Evolutionary conservation across 345 rosid genomes (phyloP), one percentile per base, ranked within the genome.

Genomic region (Schrenkiella parvula): DNA sequence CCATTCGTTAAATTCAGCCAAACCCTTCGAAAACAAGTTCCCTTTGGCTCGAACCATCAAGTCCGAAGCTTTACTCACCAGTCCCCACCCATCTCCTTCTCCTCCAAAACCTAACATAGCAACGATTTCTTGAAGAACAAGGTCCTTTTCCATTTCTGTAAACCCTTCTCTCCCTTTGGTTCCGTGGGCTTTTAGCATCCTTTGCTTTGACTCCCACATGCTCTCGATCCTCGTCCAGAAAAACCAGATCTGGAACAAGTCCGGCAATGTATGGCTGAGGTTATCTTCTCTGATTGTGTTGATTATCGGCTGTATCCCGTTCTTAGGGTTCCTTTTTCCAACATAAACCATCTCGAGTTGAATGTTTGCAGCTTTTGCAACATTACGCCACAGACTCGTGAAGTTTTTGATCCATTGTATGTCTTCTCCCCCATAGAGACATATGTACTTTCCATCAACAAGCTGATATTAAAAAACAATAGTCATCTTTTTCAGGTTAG

Each of bases 181-280:
- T 39, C 68, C 12, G 0, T 32, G 59, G 28, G 67, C 52, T 48
- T 78, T 78, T 5, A 78, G 73, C 78, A 72, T 72, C 43, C 77
- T 44, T 43, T 78, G 80, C 82, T 89, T 91, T 41, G 97, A 91
- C 81, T 84, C 90, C 46, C 92, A 46, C 97, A 91, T 91, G 73
- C 89, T 84, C 69, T 93, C 89, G 0, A 93, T 59, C 66, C 98
- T 81, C 10, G 87, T 90, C 98, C 98, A 93, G 77, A 93, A 93
- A 78, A 86, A 89, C 92, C 89, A 85, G 6, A 84, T 68, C 46
- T 72, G 67, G 41, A 77, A 62, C 42, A 83, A 53, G 78, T 81
- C 82, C 41, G 58, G 70, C 22, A 82, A 44, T 42, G 64, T 68
- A 38, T 84, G 78, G 75, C 92, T 83, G 3, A 85, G 83, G 0